phyloP scores from a whole-genome alignment of 2,329 filamentous ascomycete species.

The Trichoderma atrobrunneum region DNA sequence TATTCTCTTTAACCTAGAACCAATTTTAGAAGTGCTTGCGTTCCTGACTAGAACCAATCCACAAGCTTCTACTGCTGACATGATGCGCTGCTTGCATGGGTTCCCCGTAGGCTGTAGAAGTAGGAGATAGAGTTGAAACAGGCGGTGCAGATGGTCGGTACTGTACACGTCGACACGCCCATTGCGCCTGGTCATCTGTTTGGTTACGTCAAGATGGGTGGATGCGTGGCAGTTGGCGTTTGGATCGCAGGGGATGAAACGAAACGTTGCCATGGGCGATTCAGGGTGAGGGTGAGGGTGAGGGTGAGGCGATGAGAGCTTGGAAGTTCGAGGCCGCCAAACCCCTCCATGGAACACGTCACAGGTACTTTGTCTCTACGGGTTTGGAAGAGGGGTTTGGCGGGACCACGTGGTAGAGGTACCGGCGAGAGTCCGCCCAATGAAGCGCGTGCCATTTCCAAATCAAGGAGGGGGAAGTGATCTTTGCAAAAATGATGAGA shows the following conservation, averaged over 20 bases:
- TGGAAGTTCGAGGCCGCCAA: constrained; percentile 13
- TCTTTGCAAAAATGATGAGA: neutral
- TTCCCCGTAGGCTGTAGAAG: neutral
- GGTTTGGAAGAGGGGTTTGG: neutral
- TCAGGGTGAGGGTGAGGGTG: neutral
- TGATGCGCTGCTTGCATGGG: neutral
- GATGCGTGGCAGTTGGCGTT: constrained; percentile 11
- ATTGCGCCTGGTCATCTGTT: neutral
- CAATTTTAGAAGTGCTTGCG: constrained; percentile 2
- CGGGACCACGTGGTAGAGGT: constrained; percentile 4
- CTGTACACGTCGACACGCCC: neutral
- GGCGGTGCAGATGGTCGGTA: neutral
- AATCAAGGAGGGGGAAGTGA: neutral
- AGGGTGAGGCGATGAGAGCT: constrained; percentile 19
- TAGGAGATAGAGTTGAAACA: neutral
- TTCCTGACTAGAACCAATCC: constrained; percentile 17
- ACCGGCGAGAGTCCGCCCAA: neutral
- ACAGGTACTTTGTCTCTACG: constrained; percentile 7
- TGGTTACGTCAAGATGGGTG: neutral
- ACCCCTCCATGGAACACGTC: constrained; percentile 17
- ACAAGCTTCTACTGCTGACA: neutral
- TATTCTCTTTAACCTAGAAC: constrained; percentile 7
- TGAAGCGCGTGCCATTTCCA: neutral
- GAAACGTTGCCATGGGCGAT: neutral
- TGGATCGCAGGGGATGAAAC: constrained; percentile 4